phyloP scores from a whole-genome alignment of 768 basidiomycete species.

The Coprinellus micaceus region DNA sequence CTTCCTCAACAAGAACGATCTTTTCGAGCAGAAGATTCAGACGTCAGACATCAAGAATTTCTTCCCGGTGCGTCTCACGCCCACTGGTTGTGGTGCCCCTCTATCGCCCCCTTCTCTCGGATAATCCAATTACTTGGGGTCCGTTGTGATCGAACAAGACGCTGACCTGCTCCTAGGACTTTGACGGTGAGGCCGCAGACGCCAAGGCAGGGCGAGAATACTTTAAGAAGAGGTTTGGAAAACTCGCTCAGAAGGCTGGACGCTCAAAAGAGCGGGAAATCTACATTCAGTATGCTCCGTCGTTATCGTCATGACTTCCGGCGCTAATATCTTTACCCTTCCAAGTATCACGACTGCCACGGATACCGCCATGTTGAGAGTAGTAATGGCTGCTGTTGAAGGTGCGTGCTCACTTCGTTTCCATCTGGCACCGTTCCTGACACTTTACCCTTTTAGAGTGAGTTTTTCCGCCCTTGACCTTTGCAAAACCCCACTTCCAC shows the following conservation, averaged over 20 bases:
- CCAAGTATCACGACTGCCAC: slow-evolving; percentile 83
- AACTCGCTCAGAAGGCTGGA: slow-evolving; percentile 81
- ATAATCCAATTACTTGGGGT: no score
- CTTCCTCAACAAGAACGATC: slow-evolving; percentile 93
- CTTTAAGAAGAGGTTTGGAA: slow-evolving; percentile 82
- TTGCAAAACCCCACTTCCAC: slow-evolving; percentile 8
- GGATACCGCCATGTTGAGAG: slow-evolving; percentile 81
- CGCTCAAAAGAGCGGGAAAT: slow-evolving; percentile 85
- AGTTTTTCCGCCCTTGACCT: slow-evolving; percentile 9
- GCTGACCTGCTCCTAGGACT: slow-evolving; percentile 53
- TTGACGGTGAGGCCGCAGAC: slow-evolving; percentile 72
- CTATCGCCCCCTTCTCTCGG: not conserved
- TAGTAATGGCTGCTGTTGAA: slow-evolving; percentile 96
- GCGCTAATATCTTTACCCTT: not conserved
- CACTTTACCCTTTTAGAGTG: slow-evolving; percentile 20
- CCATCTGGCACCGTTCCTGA: slow-evolving; percentile 27
- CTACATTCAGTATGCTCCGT: slow-evolving; percentile 80
- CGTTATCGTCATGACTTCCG: not conserved
- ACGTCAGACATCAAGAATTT: slow-evolving; percentile 83
- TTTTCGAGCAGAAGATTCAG: slow-evolving; percentile 81
- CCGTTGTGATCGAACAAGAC: not conserved
- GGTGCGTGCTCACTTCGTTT: slow-evolving; percentile 43
- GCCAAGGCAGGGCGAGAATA: slow-evolving; percentile 79
- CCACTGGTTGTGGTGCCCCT: not conserved
- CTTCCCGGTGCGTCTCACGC: slow-evolving; percentile 51